Conservation (phyloP, 352 stramenopile species). For the Hyaloperonospora brassicae region DNA sequence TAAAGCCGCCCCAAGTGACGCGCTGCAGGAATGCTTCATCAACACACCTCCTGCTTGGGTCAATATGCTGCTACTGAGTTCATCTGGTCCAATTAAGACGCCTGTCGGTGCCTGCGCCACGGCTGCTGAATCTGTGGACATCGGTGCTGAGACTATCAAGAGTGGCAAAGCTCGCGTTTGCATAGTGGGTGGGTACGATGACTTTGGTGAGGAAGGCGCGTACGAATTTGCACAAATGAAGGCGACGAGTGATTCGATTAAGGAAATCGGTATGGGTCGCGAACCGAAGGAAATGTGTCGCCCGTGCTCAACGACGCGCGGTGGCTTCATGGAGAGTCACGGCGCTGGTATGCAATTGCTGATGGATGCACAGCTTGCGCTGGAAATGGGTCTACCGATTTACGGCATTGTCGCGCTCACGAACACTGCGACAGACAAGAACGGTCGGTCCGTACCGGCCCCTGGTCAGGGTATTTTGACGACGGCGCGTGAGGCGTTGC, state of each 20-base stretch:
- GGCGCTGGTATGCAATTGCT: constrained; percentile 82
- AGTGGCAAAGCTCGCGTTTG: constrained; percentile 80
- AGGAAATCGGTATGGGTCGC: constrained; percentile 71
- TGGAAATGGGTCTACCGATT: constrained; percentile 85
- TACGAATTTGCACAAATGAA: constrained; percentile 89
- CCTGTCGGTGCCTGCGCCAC: constrained; percentile 82
- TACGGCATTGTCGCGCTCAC: constrained; percentile 77
- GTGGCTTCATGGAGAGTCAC: constrained; percentile 86
- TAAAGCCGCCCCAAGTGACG: constrained; percentile 71
- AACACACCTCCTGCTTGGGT: constrained; percentile 86
- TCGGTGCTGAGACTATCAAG: constrained; percentile 85
- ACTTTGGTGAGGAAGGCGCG: constrained; percentile 79
- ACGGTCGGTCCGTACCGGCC: constrained; percentile 71
- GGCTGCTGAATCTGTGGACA: constrained; percentile 80
- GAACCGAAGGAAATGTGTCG: constrained; percentile 79
- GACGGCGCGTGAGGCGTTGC: constrained; percentile 51
- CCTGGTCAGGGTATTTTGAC: constrained; percentile 83
- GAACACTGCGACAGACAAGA: constrained; percentile 86
- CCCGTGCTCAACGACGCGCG: constrained; percentile 67
- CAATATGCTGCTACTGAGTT: constrained; percentile 85
- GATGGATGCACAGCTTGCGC: constrained; percentile 80
- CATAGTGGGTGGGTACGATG: constrained; percentile 80
- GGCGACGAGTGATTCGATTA: constrained; percentile 77
- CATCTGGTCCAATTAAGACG: constrained; percentile 85
- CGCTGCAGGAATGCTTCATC: constrained; percentile 82